These are phyloP conservation scores for Pistacia atlantica DNA, from an alignment of 345 rosid genomes.

Conservation along the genomic window DNA sequence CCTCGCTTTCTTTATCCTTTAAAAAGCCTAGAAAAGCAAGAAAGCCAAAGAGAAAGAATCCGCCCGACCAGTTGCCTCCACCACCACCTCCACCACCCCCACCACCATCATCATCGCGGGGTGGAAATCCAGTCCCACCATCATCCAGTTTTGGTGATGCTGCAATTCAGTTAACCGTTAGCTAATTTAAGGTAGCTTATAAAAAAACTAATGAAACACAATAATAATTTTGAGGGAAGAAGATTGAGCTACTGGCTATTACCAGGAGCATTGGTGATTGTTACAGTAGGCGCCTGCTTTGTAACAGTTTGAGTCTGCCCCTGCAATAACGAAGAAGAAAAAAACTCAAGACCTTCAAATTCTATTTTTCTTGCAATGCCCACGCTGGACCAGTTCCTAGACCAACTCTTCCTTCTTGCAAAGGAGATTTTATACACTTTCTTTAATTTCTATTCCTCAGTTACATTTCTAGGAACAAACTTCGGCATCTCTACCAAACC, in stretches of 20 bases:
- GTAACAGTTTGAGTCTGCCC: constrained; percentile 89
- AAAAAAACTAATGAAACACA: too few species aligned
- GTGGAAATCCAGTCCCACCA: constrained; percentile 82
- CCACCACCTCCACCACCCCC: constrained; percentile 96
- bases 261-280: constrained; percentile 91
- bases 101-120: constrained; percentile 71
- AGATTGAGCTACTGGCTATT: constrained; percentile 25
- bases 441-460: background rate
- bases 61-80: constrained; percentile 91
- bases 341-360: constrained; percentile 10
- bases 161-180: constrained; percentile 33
- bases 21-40: constrained; percentile 81
- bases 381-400: background rate
- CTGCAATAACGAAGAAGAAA: constrained; percentile 36
- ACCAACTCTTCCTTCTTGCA: background rate
- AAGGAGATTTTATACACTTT: background rate
- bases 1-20: constrained; percentile 80
- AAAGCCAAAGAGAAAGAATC: constrained; percentile 88
- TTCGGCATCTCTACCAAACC: background rate
- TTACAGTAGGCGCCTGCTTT: constrained; percentile 74
- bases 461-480: too few species aligned
- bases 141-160: constrained; percentile 79
- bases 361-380: background rate
- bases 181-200: background rate
- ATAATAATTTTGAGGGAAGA: background rate